Evolutionary conservation across 202 grass and related monocot genomes (phyloP), one percentile per base, ranked within the genome.

Genomic region (Carex arenaria): DNA sequence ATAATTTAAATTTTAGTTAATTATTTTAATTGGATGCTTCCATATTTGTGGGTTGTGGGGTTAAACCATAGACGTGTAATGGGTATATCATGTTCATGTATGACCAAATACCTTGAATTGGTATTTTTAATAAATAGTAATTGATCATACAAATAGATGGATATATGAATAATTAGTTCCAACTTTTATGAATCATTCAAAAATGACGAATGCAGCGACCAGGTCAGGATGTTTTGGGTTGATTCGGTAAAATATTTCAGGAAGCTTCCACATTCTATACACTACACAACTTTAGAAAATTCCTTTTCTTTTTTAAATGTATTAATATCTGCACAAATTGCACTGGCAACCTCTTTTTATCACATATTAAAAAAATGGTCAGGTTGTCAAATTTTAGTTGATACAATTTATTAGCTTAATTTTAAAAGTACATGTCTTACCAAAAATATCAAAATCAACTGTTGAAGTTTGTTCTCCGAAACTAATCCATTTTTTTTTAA

Each of bases 241-340:
- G 73, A 78, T 38, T 38, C 38, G 19, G 52, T 60, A 32, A 77
- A 78, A 78, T 60, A 38, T 78, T 59, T 78, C 30, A 78, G 10
- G 53, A 56, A 77, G 73, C 15, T 78, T 59, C 54, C 73, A 2
- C 73, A 59, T 57, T 10, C 8, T 40, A 36, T 15, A 60, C 30
- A 19, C 57, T 15, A 60, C 30, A 19, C 57, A 78, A 3, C 13
- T 30, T 74, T 14, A 34, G 30, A 59, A 36, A 78, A 78, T 4
- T 45, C 0, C 4, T 43, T 38, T 70, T 20, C 36, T 22, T 11
- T 45, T 5, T 43, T 70, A 70, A 45, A 70, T 70, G n/a, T 20
- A 19, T 78, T 11, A 14, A 59, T 38, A 20, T 38, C 38, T 60
- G 42, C 12, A 36, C 71, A 78, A 76, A 55, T 76, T 76, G 72